Evolutionary conservation across 1,284 basidiomycete genomes (phyloP).

Genomic region (Fomitopsis palustris): DNA sequence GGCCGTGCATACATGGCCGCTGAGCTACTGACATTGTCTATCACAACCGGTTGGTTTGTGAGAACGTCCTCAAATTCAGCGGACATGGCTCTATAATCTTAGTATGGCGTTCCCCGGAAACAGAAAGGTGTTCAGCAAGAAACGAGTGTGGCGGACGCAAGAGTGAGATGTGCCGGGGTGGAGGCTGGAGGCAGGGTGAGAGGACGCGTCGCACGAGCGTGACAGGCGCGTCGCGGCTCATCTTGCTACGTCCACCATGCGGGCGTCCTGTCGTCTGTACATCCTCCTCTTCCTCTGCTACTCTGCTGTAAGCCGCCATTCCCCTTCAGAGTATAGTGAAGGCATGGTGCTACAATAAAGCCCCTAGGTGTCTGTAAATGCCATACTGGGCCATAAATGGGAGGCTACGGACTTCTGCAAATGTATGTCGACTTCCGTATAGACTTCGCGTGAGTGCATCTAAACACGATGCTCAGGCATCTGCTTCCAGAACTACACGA

Average conservation of each 20-base stretch:
- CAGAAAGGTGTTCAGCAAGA: not conserved
- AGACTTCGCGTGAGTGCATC: not conserved
- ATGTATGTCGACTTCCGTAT: conserved; percentile 43
- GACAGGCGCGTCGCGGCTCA: conserved; percentile 5
- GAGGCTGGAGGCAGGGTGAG: not conserved
- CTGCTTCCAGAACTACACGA: conserved; percentile 89
- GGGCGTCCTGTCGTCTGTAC: conserved; percentile 1
- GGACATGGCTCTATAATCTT: conserved; percentile 44
- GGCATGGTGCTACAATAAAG: conserved; percentile 7
- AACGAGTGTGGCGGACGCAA: not conserved
- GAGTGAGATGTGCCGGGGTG: not conserved
- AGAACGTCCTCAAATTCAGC: conserved; percentile 87
- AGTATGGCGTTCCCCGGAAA: not conserved
- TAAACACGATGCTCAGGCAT: conserved; percentile 57
- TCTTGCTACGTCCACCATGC: conserved; percentile 1
- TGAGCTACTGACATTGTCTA: conserved; percentile 81
- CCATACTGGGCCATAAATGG: conserved; percentile 62
- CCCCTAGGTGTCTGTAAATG: conserved; percentile 40
- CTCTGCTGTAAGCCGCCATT: conserved; percentile 6
- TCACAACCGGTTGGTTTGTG: conserved; percentile 92
- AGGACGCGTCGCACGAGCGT: not conserved
- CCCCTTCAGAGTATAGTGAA: not conserved
- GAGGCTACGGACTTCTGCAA: conserved; percentile 83
- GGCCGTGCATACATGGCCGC: not conserved
- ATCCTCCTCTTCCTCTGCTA: conserved; percentile 10